Conservation (phyloP, 2,329 filamentous ascomycete species). For the Penicillium sp. region DNA sequence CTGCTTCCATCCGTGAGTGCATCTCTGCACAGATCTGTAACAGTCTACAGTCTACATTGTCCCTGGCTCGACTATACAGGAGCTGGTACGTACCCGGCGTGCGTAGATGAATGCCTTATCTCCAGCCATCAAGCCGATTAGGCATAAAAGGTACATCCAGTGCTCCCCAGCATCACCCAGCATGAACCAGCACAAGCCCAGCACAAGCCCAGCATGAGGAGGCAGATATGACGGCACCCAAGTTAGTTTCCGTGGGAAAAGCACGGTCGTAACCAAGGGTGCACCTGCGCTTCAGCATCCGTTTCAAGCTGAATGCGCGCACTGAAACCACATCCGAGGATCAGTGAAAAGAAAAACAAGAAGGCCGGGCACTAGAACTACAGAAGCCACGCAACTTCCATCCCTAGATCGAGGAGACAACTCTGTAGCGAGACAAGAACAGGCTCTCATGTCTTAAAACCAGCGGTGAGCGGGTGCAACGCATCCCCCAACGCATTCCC, state of each 20-base stretch:
- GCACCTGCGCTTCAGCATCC: too few relatives aligned
- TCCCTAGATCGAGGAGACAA: background rate
- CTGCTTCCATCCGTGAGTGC: constrained; percentile 5
- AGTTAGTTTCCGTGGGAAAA: background rate
- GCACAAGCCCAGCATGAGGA: background rate
- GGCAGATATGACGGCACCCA: background rate
- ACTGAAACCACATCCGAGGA: background rate
- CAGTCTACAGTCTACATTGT: constrained; percentile 6
- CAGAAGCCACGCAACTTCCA: constrained; percentile 2
- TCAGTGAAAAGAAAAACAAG: background rate
- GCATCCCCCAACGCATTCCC: background rate
- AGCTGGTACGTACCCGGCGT: constrained; percentile 15
- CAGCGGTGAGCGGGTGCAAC: constrained; percentile 10
- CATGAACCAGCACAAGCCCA: background rate
- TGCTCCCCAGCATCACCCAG: background rate
- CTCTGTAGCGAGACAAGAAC: background rate
- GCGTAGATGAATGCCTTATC: constrained; percentile 10
- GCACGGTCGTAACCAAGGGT: constrained; percentile 7
- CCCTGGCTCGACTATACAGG: constrained; percentile 6
- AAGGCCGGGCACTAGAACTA: background rate
- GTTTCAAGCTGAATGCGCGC: constrained; percentile 7
- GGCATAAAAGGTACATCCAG: background rate
- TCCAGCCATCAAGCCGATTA: background rate
- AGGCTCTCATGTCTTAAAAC: constrained; percentile 3
- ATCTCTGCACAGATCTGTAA: constrained; percentile 12